Base-by-base conservation (phyloP, 2,329 filamentous ascomycete species). In the Fusarium lyarnte region DNA sequence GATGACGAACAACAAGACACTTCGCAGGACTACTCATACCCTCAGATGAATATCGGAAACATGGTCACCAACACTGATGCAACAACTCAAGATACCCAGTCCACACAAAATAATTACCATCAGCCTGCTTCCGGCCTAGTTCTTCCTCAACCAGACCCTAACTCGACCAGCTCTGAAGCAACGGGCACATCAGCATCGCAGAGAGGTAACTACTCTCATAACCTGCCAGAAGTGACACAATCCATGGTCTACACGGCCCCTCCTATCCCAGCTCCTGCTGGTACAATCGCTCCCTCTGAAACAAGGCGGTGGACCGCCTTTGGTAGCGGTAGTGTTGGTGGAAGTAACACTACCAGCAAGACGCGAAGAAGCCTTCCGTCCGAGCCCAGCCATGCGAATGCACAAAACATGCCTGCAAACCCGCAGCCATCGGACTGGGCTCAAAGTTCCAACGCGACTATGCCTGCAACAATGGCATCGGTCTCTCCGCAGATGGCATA, bases 31-130 rank as follows among this genome's bases (percentile, higher is more conserved):
- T 77, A 77, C 53, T 75, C 77, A 19, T 78, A 80, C 61, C 69
- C 78, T 45, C 77, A 78, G 47, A 76, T 76, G 70, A 78, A 81
- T 7, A 76, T 77, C 29, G 66, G 72, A 11, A 78, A 79, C 52
- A 74, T 76, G 64, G 61, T 79, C n/a, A 74, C 77, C 21, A 74
- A 66, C 29, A 67, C 69, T 7, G 73, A 77, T 29, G 47, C 69
- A n/a, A 46, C 73, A 17, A n/a, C 58, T 21, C 76, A 72, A 21
- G 71, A 77, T 36, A 68, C 63, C 17, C 68, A 72, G 27, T 46
- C 54, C 17, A 36, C 72, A 9, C 73, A 74, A 38, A 41, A 68
- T 10, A 72, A 78, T 29, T 79, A 81, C 63, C 81, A 79, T 36
- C 77, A 77, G 39, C 66, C 78, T n/a, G 61, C 72, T 14, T 73